Base-by-base conservation (phyloP, 2,329 filamentous ascomycete genomes). In the Microthyrium microscopicum region DNA sequence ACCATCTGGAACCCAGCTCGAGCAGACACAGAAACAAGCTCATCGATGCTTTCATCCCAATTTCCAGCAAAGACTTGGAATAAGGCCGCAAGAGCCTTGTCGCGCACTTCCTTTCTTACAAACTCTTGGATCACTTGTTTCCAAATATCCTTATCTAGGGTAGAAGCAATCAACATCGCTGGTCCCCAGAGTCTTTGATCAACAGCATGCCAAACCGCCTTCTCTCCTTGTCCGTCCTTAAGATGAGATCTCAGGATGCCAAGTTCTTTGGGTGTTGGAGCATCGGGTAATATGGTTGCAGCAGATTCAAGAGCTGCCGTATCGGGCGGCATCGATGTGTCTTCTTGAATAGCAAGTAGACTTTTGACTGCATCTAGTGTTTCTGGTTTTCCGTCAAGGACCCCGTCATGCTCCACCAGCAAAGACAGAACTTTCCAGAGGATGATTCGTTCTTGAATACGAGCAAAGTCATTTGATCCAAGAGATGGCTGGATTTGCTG, bases 171-270 rank as follows among this genome's bases (percentile, higher is more conserved):
- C 15, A 98, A 64, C 68, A 98, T 79, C 3, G 89, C 91, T 53
- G 98, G 91, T 2, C 83, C 89, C 91, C 91, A 98, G 3, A 98
- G 62, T 31, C 85, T 73, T 52, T 85, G 84, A 52, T 98, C 89
- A 20, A 84, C 87, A 4, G 89, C 85, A 41, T 78, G 67, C 87
- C 87, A 95, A 1, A 91, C 80, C 4, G 89, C 89, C 44, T 85
- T 82, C 48, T 94, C 84, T 16, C 84, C 72, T 29, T 95, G 77
- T 7, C 91, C 89, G 35, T 70, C 62, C 6, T 92, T 63, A 4
- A 98, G 66, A 45, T 73, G 65, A 29, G 66, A 73, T 19, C 81
- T 77, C 29, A 95, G 65, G 37, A 74, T 66, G 39, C 83, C 73
- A 25, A 92, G 60, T 4, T 74, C 70, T 2, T 67, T 62, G 5